These are phyloP conservation scores for Blastobotrys persicus DNA, from an alignment of 1,139 yeast species.

Conservation along the genomic window DNA sequence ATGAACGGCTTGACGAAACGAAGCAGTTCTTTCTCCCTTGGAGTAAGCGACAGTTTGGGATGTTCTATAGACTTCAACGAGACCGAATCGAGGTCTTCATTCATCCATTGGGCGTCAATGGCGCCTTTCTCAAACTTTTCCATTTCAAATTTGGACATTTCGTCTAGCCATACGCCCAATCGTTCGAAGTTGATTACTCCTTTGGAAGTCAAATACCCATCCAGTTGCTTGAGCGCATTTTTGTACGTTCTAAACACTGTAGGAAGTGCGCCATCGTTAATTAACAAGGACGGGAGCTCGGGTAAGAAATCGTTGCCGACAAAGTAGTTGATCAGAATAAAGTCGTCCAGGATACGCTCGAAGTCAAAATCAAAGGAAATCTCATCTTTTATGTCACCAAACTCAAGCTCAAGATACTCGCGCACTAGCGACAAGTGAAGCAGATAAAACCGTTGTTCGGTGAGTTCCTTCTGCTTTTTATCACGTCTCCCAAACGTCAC, in stretches of 20 bases:
- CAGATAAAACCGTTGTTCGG: constrained; percentile 76
- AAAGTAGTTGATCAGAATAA: constrained; percentile 85
- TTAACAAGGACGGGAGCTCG: constrained; percentile 89
- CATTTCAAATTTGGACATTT: constrained; percentile 71
- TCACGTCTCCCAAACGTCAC: constrained; percentile 73
- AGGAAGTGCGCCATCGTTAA: constrained; percentile 96
- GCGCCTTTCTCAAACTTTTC: constrained; percentile 53
- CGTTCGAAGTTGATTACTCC: constrained; percentile 78
- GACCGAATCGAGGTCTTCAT: constrained; percentile 74
- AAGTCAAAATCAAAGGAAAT: constrained; percentile 70
- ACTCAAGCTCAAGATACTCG: constrained; percentile 87
- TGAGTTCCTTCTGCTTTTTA: constrained; percentile 53
- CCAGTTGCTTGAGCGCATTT: constrained; percentile 66
- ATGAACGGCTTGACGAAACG: constrained; percentile 30
- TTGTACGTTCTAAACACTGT: constrained; percentile 83
- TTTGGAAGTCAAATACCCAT: constrained; percentile 80
- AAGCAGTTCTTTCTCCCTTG: constrained; percentile 56
- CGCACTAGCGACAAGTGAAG: constrained; percentile 83
- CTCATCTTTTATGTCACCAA: constrained; percentile 63
- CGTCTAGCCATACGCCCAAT: constrained; percentile 74
- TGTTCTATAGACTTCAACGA: constrained; percentile 58
- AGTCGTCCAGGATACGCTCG: constrained; percentile 89
- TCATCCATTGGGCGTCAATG: constrained; percentile 90
- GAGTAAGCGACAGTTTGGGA: constrained; percentile 54
- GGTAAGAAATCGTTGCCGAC: constrained; percentile 99